A percentile compares a stretch with the other conserved stretches of the same genome.
Evolutionary conservation across 768 basidiomycete genomes (phyloP).

Genomic region (Suillus tomentosus): DNA sequence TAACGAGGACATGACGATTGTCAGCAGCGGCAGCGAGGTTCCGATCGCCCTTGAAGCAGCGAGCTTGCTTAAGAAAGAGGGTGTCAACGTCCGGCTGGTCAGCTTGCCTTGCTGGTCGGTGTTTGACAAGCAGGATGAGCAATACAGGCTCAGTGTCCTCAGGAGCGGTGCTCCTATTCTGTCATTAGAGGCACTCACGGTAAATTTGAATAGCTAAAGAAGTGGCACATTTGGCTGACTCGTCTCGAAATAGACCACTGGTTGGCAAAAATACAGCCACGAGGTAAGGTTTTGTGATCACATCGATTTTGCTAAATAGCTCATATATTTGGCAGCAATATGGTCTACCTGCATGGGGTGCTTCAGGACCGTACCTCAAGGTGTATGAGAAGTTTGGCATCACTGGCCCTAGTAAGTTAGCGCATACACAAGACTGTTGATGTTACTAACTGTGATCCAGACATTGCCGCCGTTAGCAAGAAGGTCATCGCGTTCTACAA

Average conservation of each 20-base stretch:
- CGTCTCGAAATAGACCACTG: constrained; percentile 50
- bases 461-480: constrained; percentile 80
- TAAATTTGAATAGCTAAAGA: constrained; percentile 32
- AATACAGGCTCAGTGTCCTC: constrained; percentile 82
- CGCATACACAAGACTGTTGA: background rate
- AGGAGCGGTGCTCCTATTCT: constrained; percentile 89
- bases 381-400: constrained; percentile 92
- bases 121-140: constrained; percentile 78
- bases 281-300: constrained; percentile 47
- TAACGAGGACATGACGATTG: constrained; percentile 84
- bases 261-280: constrained; percentile 90
- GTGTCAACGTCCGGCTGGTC: constrained; percentile 80
- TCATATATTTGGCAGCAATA: constrained; percentile 53
- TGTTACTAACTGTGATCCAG: constrained; percentile 34
- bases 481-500: constrained; percentile 89
- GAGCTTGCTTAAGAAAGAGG: constrained; percentile 71
- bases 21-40: constrained; percentile 90
- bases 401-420: constrained; percentile 65
- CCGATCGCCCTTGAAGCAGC: constrained; percentile 86
- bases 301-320: constrained; percentile 11
- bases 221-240: constrained; percentile 3
- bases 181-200: constrained; percentile 80
- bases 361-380: constrained; percentile 87
- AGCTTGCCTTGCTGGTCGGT: constrained; percentile 89
- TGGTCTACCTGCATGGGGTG: constrained; percentile 77